These are phyloP conservation scores for Petunia secreta DNA, from an alignment of 257 asterid species.

Conservation along the genomic window DNA sequence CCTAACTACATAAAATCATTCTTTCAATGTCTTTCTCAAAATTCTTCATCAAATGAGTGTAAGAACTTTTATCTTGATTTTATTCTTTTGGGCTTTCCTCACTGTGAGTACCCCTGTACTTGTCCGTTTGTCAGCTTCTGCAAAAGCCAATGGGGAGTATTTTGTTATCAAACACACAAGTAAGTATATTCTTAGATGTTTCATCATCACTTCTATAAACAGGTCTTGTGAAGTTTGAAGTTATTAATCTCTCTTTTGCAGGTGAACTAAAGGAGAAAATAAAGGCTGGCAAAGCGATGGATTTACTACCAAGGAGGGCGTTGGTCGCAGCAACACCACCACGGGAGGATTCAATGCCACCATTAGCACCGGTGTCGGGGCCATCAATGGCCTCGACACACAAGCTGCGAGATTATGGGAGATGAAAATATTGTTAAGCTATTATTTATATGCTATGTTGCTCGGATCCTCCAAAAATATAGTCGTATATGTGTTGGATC, in stretches of 20 bases:
- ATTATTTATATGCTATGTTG: background rate
- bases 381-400: background rate
- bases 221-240: background rate
- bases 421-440: background rate
- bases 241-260: slow-evolving; percentile 25
- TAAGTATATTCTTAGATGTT: slow-evolving; percentile 21
- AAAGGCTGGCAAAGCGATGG: background rate
- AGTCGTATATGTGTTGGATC: too few relatives aligned
- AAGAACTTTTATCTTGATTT: slow-evolving; percentile 60
- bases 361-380: slow-evolving; percentile 24
- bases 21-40: slow-evolving; percentile 34
- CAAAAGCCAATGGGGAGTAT: slow-evolving; percentile 41
- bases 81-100: slow-evolving; percentile 76
- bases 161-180: slow-evolving; percentile 35
- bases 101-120: slow-evolving; percentile 71
- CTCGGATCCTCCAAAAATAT: too few relatives aligned
- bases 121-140: slow-evolving; percentile 62
- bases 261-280: slow-evolving; percentile 39
- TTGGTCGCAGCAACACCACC: slow-evolving; percentile 40
- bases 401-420: background rate
- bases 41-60: slow-evolving; percentile 55
- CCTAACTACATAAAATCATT: slow-evolving; percentile 25
- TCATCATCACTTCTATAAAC: background rate
- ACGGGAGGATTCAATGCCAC: slow-evolving; percentile 22
- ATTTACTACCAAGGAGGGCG: slow-evolving; percentile 58